Base-by-base conservation (phyloP, 140 eudicot genomes). In the Anethum foeniculum region DNA sequence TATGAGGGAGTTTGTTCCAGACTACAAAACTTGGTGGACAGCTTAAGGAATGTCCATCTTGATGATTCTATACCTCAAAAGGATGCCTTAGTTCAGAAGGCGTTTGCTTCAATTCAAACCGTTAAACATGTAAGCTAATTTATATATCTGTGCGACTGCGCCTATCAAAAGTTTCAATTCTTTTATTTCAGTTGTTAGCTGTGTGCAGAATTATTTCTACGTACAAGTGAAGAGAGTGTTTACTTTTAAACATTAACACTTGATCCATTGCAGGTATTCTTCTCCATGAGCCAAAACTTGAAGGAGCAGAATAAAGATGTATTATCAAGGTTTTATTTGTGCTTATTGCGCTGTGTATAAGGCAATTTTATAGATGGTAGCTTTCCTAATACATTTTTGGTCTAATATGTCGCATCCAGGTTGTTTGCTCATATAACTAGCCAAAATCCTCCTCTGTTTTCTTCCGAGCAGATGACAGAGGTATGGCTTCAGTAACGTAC, bases 391-490 rank as follows among this genome's bases (percentile, higher is more conserved):
- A 39, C 83, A 27, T 75, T 52, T 18, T 71, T 23, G 72, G 52
- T 52, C 77, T 46, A 65, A 83, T 90, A 46, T 47, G 23, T 30
- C 43, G 28, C 52, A 44, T 79, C 62, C 90, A 94, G 98, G 92
- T 81, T 89, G 81, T 89, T 94, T 51, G 84, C 86, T 81, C 87
- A 83, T 86, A 86, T 89, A 74, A 86, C 81, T 73, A 86, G 84
- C 86, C 82, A 84, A 68, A 84, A 81, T 71, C 86, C 90, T 79
- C 82, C 83, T 80, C 81, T 90, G 62, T 92, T 94, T 80, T 80
- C 95, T n/a, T 79, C 88, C 56, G 88, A 88, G 85, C 96, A 90
- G 83, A 79, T 88, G 90, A 85, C 89, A 90, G 92, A 90, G 98
- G 98, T 94, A 73, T 36, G 81, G 43, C 84, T 62, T 82, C 52